A percentile compares a stretch with the other conserved stretches of the same genome.
These are phyloP conservation scores for Colletotrichum sp. DNA, from an alignment of 2,329 filamentous ascomycete genomes.

Conservation along the genomic window DNA sequence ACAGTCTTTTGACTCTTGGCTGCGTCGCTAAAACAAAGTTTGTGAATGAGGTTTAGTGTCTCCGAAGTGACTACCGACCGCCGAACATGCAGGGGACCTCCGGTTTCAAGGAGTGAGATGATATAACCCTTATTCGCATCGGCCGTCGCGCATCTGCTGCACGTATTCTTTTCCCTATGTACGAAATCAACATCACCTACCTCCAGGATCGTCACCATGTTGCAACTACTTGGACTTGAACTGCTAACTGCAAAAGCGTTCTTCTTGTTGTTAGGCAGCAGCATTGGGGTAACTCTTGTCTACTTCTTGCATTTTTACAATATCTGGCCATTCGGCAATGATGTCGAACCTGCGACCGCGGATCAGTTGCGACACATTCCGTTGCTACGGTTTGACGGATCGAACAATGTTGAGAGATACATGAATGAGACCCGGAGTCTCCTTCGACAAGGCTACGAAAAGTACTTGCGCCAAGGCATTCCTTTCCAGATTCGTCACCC, in stretches of 20 bases:
- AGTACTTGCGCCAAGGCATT: neutral
- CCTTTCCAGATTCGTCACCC: neutral
- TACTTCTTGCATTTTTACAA: neutral
- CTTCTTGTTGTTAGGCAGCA: neutral
- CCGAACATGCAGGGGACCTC: neutral
- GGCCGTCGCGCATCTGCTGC: fast-evolving
- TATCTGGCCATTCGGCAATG: neutral
- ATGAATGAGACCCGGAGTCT: neutral
- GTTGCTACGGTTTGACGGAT: neutral
- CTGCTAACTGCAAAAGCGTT: neutral
- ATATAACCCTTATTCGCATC: neutral
- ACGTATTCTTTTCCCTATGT: fast-evolving
- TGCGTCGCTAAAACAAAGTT: neutral
- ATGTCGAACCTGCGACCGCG: neutral
- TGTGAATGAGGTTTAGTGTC: neutral
- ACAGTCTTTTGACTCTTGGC: neutral
- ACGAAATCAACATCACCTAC: neutral
- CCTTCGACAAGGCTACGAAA: neutral
- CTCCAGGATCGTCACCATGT: neutral
- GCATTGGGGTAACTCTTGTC: neutral
- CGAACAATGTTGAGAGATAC: neutral
- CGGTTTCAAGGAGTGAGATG: neutral
- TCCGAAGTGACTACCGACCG: neutral
- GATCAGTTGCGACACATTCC: neutral
- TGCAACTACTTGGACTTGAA: neutral